Evolutionary conservation across 148 eudicot genomes (phyloP), one percentile per base, ranked within the genome.

Genomic region (Salicornia ramosissima): DNA sequence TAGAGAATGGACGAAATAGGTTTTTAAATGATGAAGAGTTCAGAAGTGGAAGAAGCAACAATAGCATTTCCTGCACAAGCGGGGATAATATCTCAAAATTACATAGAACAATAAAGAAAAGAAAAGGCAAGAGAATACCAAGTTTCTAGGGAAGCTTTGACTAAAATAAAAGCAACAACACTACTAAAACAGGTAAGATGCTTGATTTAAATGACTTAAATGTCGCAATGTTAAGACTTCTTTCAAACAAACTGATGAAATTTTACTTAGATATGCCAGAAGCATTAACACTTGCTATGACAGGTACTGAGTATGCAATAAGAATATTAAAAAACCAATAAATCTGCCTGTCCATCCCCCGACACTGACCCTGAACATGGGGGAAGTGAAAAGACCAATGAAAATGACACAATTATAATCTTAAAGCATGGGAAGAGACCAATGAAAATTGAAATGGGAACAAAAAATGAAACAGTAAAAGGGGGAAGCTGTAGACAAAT

Each of bases 21-120:
- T 65, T 88, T 77, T 82, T 88, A 8, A 94, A 73, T 62, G 92
- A 88, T 68, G 98, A 73, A 28, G 98, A 94, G 73, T 90, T 94
- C 57, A 94, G 87, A 86, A 90, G 98, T 58, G 98, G 97, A 79
- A 94, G 92, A 68, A 94, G 97, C 82, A 94, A 77, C 77, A 90
- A 64, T 75, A 94, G 79, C 98, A 90, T 87, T 83, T 94, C 98
- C 98, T 93, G 95, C 86, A 79, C 53, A 70, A 57, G 21, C 3
- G 59, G 58, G 22, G 21, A 65, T 29, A 33, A 74, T 14, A 46
- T 52, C 29, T 61, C 65, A 42, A 57, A 18, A 42, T 60, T 42
- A 66, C 54, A 71, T 34, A 64, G 26, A 33, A 28, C 6, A 28
- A 9, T 4, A 25, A 11, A 40, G 28, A 24, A 24, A 21, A 45